Conservation (phyloP, 176 grass and related monocot species). For the Luzula sylvatica region DNA sequence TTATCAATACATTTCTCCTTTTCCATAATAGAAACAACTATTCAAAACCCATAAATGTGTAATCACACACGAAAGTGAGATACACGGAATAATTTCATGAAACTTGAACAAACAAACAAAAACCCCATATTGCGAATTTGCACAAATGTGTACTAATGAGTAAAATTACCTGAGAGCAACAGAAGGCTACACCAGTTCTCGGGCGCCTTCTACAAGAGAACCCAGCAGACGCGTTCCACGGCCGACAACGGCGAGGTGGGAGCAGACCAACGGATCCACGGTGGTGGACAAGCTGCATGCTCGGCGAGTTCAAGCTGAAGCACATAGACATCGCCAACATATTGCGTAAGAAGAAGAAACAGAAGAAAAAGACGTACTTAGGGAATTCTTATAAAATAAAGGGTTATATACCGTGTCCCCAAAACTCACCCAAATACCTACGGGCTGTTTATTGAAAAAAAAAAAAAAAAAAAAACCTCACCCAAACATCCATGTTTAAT, state of each 20-base stretch:
- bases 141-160: not conserved
- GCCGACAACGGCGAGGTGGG: no score
- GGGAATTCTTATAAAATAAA: no score
- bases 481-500: no score
- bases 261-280: not conserved
- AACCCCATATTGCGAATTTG: not conserved
- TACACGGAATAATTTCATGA: not conserved
- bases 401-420: no score
- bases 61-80: not conserved
- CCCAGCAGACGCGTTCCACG: not conserved
- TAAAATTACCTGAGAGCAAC: slow-evolving; percentile 10
- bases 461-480: no score
- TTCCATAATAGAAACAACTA: no score
- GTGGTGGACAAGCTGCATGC: not conserved
- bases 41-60: not conserved
- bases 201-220: slow-evolving; percentile 1
- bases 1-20: no score
- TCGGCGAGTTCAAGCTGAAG: not conserved
- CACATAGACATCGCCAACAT: not conserved
- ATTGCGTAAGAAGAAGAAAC: not conserved
- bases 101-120: not conserved
- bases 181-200: not conserved
- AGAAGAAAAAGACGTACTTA: not conserved
- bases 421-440: no score
- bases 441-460: no score